These are phyloP conservation scores for Cyberlindnera misumaiensis DNA, from an alignment of 805 yeast species.

Conservation along the genomic window DNA sequence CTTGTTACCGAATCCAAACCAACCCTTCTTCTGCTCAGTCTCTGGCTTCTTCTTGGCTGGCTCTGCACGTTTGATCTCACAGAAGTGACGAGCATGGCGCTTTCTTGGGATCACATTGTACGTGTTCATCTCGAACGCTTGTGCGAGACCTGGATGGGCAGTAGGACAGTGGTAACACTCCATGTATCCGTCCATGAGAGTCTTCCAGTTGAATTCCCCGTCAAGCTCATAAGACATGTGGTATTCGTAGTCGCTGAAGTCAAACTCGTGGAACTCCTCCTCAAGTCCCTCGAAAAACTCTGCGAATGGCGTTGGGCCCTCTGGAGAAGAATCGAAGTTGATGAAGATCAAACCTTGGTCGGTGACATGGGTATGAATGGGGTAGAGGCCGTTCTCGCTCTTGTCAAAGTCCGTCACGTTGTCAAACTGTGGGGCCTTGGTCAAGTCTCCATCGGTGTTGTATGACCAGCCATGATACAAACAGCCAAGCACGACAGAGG, in stretches of 20 bases:
- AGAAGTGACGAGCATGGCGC: constrained; percentile 56
- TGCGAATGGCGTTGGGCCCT: constrained; percentile 38
- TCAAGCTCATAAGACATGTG: constrained; percentile 59
- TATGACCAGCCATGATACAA: constrained; percentile 63
- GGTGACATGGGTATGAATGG: constrained; percentile 47
- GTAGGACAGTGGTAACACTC: constrained; percentile 67
- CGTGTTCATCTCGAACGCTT: constrained; percentile 58
- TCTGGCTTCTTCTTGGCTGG: constrained; percentile 19
- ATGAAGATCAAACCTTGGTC: constrained; percentile 51
- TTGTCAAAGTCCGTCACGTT: constrained; percentile 51
- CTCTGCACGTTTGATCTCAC: constrained; percentile 37
- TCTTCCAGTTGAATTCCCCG: constrained; percentile 61
- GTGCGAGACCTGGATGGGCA: constrained; percentile 53
- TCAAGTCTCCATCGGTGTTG: constrained; percentile 51
- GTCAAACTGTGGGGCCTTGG: constrained; percentile 58
- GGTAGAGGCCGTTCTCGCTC: constrained; percentile 47
- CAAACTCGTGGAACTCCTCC: constrained; percentile 48
- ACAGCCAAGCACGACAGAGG: constrained; percentile 52
- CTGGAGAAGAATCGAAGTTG: constrained; percentile 40
- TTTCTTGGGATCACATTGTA: constrained; percentile 55
- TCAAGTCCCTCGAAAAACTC: constrained; percentile 47
- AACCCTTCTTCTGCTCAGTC: constrained; percentile 28
- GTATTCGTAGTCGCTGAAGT: constrained; percentile 54
- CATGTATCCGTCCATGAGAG: constrained; percentile 62
- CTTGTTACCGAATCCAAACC: constrained; percentile 45